phyloP scores from a whole-genome alignment of 208 protist species.

The Trypanosoma caninum region DNA sequence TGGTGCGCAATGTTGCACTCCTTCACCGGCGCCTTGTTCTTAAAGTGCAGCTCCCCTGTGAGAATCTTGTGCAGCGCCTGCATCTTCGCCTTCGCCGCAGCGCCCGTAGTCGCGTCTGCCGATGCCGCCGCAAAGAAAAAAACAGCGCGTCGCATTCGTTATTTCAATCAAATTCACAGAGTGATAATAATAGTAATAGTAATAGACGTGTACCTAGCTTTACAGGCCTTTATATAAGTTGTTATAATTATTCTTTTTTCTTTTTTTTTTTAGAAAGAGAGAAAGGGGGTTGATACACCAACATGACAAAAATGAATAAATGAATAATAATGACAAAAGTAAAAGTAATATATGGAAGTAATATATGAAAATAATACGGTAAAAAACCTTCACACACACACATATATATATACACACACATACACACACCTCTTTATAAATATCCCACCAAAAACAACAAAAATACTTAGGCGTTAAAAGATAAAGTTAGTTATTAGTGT shows the following conservation, averaged over 20 bases:
- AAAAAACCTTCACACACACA: conserved; percentile 18
- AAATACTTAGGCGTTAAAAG: too few relatives aligned
- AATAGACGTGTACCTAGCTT: neutral
- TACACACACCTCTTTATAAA: too few relatives aligned
- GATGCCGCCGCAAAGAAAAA: conserved; percentile 36
- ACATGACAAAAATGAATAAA: neutral
- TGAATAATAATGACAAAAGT: conserved; percentile 4
- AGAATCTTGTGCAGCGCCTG: conserved; percentile 82
- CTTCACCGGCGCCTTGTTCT: conserved; percentile 84
- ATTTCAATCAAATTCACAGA: neutral
- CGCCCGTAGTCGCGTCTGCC: conserved; percentile 29
- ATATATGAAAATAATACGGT: neutral
- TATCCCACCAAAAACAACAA: too few relatives aligned
- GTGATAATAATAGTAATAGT: conserved; percentile 10
- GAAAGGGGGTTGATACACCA: neutral
- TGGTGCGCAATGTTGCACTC: conserved; percentile 85
- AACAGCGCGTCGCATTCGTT: conserved; percentile 56
- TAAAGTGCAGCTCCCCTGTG: conserved; percentile 79
- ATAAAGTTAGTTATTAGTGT: too few relatives aligned
- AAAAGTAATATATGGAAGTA: conserved; percentile 10
- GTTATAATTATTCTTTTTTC: too few relatives aligned
- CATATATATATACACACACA: too few relatives aligned
- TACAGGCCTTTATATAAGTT: too few relatives aligned
- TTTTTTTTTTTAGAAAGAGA: too few relatives aligned
- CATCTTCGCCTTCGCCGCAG: conserved; percentile 61